Evolutionary conservation across 108 stramenopile species (phyloP).

Genomic region (Chaetoceros tenuissimus): DNA sequence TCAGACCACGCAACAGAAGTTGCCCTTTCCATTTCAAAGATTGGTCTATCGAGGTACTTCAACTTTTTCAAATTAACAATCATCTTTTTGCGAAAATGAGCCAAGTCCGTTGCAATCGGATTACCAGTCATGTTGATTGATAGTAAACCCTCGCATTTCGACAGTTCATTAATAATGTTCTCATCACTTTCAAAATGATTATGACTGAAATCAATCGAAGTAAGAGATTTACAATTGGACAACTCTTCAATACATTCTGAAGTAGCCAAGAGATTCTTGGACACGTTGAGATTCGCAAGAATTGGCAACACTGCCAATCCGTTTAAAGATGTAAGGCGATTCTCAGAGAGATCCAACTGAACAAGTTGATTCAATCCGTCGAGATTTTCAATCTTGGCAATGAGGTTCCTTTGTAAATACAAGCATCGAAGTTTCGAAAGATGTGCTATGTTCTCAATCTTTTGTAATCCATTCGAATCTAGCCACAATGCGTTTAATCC

Average conservation of each 20-base stretch:
- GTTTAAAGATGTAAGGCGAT: conserved; percentile 28
- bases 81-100: conserved; percentile 64
- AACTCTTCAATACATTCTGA: conserved; percentile 27
- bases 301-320: conserved; percentile 14
- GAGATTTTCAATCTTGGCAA: conserved; percentile 29
- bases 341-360: conserved; percentile 49
- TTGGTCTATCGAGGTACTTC: conserved; percentile 67
- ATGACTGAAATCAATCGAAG: conserved; percentile 34
- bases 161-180: conserved; percentile 23
- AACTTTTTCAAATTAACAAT: conserved; percentile 41
- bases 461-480: conserved; percentile 56
- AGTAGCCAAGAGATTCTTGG: conserved; percentile 32
- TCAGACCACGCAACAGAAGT: conserved; percentile 45
- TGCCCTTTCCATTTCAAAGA: conserved; percentile 57
- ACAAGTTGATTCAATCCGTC: conserved; percentile 16
- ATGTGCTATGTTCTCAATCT: conserved; percentile 49
- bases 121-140: conserved; percentile 43
- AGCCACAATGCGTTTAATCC: conserved; percentile 53
- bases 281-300: conserved; percentile 44
- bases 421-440: conserved; percentile 47
- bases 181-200: conserved; percentile 39
- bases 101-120: conserved; percentile 25
- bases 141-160: conserved; percentile 14
- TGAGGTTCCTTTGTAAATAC: conserved; percentile 56
- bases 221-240: conserved; percentile 25